Evolutionary conservation across 352 stramenopile species (phyloP), one percentile per base, ranked within the genome.

Genomic region (Globisporangium radiosum): DNA sequence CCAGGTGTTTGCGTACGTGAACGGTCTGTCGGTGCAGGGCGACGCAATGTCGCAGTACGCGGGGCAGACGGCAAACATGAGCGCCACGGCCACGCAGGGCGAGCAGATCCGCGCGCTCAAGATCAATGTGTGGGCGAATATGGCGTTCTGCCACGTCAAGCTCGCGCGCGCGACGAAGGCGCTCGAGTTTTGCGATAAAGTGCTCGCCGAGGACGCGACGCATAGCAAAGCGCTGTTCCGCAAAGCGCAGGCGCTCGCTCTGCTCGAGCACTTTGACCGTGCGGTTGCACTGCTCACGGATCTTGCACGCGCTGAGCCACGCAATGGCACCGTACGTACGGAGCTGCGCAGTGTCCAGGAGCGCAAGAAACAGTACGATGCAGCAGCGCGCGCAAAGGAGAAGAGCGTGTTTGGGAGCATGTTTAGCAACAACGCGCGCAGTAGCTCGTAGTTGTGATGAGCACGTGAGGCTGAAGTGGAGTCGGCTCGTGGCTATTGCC

Each of bases 211-310:
- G 17, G 72, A 92, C 40, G 65, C 68, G 7, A 59, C 67, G 19
- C 82, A 94, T 64, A 81, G 72, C 64, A 94, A 94, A 66, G 85
- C 82, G 36, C 75, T 74, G 17, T 91, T 94, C 72, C 85, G 85
- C 52, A 89, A 92, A 69, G 83, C 80, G 43, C 82, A 92, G 65
- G 81, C 81, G 52, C 70, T 91, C 56, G 64, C 63, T 60, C 75
- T 86, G 61, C 70, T 87, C 38, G 58, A 66, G 62, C 64, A 85
- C 50, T 88, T 76, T 53, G 78, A 87, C 7, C 73, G 66, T 25
- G 81, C 82, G 11, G 72, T 80, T 38, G 56, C 65, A 51, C 59
- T 94, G 25, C 75, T 94, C 37, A 70, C 52, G 19, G 68, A 76
- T 33, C 63, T 90, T 44, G 64, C 83, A 55, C 70, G 69, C 5